A percentile compares a stretch with the other conserved stretches of the same genome.
phyloP scores from a whole-genome alignment of 2,329 filamentous ascomycete genomes.

The Cladosporium sp. region DNA sequence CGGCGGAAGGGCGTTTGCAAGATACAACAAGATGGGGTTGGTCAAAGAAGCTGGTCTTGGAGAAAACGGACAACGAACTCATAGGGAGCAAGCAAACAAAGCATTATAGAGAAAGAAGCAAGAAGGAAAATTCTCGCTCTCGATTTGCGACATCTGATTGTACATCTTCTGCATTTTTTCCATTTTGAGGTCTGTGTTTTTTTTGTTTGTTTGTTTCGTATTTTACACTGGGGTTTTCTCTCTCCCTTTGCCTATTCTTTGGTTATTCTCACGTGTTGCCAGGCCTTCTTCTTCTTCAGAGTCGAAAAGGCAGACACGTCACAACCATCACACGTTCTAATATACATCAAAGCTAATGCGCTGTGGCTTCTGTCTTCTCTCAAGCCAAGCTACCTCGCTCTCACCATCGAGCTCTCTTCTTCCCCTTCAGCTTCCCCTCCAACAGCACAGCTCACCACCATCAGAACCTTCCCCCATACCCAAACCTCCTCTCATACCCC shows the following conservation, averaged over 20 bases:
- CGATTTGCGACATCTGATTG: not conserved
- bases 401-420: not conserved
- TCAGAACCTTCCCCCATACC: slow-evolving; percentile 16
- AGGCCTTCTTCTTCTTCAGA: not conserved
- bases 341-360: not conserved
- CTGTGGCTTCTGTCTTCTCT: not conserved
- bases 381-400: not conserved
- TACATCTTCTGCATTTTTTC: not conserved
- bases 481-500: slow-evolving; percentile 17
- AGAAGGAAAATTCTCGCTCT: not conserved
- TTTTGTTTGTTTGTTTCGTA: not conserved
- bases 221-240: not conserved
- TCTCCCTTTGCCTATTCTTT: no score
- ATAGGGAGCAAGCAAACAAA: not conserved
- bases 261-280: not conserved
- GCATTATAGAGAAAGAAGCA: not conserved
- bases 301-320: not conserved
- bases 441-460: not conserved
- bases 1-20: not conserved
- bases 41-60: not conserved
- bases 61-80: not conserved
- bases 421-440: not conserved
- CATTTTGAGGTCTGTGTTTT: not conserved
- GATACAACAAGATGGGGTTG: not conserved
- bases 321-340: not conserved